These are phyloP conservation scores for Cyberlindnera petersonii DNA, from an alignment of 805 yeast genomes.

Conservation along the genomic window DNA sequence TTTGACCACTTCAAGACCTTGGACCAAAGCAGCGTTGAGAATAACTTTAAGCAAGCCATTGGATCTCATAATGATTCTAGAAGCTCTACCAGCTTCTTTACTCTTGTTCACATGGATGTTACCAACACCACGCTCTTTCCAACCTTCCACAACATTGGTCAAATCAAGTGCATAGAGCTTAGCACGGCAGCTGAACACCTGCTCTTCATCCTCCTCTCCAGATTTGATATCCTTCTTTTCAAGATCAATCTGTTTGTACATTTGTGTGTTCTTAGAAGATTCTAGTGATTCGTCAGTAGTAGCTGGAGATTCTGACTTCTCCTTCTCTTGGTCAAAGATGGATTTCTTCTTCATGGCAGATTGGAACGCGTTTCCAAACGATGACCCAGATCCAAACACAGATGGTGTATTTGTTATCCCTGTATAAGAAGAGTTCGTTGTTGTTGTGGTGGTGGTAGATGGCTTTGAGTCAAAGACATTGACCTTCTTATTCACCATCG, in stretches of 20 bases:
- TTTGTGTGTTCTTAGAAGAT: constrained; percentile 30
- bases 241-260: constrained; percentile 56
- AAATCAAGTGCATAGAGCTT: constrained; percentile 75
- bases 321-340: constrained; percentile 44
- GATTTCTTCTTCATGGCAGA: constrained; percentile 49
- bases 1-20: constrained; percentile 57
- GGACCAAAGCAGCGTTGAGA: constrained; percentile 64
- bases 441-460: constrained; percentile 19
- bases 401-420: too few species aligned
- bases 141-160: constrained; percentile 63
- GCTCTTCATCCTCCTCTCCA: constrained; percentile 86
- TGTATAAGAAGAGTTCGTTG: too few species aligned
- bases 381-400: constrained; percentile 44
- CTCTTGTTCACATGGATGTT: constrained; percentile 69
- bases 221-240: constrained; percentile 61
- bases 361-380: constrained; percentile 53
- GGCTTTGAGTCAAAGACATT: constrained; percentile 38
- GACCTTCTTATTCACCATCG: constrained; percentile 28
- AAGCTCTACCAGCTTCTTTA: constrained; percentile 36
- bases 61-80: constrained; percentile 86
- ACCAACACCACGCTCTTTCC: constrained; percentile 97
- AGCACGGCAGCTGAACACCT: constrained; percentile 65
- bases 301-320: constrained; percentile 12
- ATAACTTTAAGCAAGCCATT: constrained; percentile 81
- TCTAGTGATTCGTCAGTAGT: constrained; percentile 13